phyloP scores from a whole-genome alignment of 176 grass and related monocot species.

The Chloris gayana region DNA sequence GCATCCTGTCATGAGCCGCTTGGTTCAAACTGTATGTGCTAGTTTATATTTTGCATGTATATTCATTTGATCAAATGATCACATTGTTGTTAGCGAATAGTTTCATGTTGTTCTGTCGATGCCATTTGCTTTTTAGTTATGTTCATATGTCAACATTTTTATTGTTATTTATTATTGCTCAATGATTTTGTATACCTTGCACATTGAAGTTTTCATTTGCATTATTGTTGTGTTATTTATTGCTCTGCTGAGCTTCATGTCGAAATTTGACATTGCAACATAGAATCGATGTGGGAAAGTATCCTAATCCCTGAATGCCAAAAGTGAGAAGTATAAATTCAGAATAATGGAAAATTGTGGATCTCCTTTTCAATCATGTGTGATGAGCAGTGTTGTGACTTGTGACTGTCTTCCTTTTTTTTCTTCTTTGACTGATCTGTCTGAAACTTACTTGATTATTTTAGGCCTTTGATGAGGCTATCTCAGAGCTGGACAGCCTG shows the following conservation, averaged over 20 bases:
- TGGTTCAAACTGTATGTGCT: neutral
- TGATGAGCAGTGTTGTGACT: neutral
- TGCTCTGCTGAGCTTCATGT: neutral
- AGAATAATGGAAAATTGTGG: neutral
- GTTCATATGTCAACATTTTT: neutral
- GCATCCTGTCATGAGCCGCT: neutral
- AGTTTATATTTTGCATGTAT: neutral
- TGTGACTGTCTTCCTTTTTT: neutral
- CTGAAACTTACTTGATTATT: neutral
- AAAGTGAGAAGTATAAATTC: neutral
- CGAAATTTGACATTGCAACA: neutral
- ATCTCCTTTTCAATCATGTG: neutral
- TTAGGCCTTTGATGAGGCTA: conserved; percentile 91
- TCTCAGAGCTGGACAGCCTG: conserved; percentile 87
- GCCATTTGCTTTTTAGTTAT: neutral
- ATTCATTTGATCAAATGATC: neutral
- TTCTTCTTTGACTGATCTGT: neutral
- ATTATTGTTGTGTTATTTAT: neutral
- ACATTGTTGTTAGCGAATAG: neutral
- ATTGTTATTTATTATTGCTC: neutral
- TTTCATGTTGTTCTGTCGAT: neutral
- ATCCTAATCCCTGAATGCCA: neutral
- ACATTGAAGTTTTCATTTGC: neutral
- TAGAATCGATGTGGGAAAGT: neutral
- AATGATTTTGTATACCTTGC: neutral